Percentiles rank a stretch among this genome's conserved stretches.
Conservation (phyloP, 306 rosid genomes). For the Corylus avellana region DNA sequence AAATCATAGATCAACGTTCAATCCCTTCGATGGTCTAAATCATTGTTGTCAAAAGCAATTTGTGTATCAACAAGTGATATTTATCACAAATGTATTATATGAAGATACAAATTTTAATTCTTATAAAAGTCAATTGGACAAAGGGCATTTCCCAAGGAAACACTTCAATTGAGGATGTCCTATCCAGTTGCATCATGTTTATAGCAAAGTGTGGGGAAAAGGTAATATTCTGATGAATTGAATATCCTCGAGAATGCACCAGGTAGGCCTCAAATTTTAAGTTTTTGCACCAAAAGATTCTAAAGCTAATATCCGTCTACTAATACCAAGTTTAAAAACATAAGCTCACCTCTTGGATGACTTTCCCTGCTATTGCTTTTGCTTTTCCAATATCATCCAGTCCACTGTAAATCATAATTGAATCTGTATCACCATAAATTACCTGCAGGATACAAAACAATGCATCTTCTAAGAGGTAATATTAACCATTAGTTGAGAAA, state of each 20-base stretch:
- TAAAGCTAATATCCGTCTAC: neutral
- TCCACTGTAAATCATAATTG: conserved; percentile 96
- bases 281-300: conserved; percentile 7
- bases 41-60: neutral
- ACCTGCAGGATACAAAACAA: conserved; percentile 57
- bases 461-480: conserved; percentile 30
- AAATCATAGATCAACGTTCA: neutral
- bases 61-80: neutral
- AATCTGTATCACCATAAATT: conserved; percentile 95
- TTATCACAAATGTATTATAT: neutral
- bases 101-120: conserved; percentile 2
- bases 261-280: conserved; percentile 25
- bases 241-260: conserved; percentile 4
- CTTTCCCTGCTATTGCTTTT: conserved; percentile 78
- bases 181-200: conserved; percentile 14
- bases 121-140: conserved; percentile 8
- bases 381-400: conserved; percentile 82
- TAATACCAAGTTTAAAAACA: conserved; percentile 17
- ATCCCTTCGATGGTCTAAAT: neutral
- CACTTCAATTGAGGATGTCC: neutral
- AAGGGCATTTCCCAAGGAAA: neutral
- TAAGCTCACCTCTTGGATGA: conserved; percentile 81
- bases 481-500: conserved; percentile 18
- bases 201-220: conserved; percentile 3
- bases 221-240: conserved; percentile 7